Evolutionary conservation across 164 flowering plant genomes (phyloP).

Genomic region (Magnolia kwangsiensis): DNA sequence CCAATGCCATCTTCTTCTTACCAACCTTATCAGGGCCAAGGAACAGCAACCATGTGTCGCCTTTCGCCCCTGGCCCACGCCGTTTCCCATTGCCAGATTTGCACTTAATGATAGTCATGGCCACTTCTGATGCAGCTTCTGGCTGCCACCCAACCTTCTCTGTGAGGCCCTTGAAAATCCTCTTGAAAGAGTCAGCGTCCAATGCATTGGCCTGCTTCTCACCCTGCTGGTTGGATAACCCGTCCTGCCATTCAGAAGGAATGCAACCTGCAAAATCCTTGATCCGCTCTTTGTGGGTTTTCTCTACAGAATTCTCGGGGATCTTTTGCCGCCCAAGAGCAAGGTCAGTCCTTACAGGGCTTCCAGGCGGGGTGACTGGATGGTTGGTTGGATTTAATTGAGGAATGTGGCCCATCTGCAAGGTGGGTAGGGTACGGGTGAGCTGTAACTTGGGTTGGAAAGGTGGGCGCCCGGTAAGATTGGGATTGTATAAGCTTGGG

Average conservation of each 20-base stretch:
- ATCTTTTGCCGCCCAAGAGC: constrained; percentile 56
- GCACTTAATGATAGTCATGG: constrained; percentile 60
- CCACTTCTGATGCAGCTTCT: constrained; percentile 79
- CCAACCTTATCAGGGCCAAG: constrained; percentile 83
- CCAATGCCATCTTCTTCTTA: constrained; percentile 80
- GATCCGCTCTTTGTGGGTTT: constrained; percentile 30
- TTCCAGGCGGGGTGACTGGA: constrained; percentile 35
- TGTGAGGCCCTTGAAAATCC: constrained; percentile 64
- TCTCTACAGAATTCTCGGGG: constrained; percentile 20
- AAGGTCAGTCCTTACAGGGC: constrained; percentile 84
- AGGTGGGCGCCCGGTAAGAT: constrained; percentile 31
- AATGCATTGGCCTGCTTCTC: constrained; percentile 36
- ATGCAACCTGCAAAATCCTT: constrained; percentile 59
- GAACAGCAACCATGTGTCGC: constrained; percentile 79
- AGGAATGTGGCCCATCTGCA: constrained; percentile 36
- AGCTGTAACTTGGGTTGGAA: constrained; percentile 49
- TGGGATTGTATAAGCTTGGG: constrained; percentile 41
- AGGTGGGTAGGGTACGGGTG: constrained; percentile 32
- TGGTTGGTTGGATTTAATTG: constrained; percentile 21
- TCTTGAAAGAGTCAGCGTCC: constrained; percentile 79
- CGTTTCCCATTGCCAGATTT: constrained; percentile 56
- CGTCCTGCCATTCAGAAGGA: constrained; percentile 46
- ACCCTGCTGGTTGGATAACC: constrained; percentile 22
- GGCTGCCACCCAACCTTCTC: constrained; percentile 88
- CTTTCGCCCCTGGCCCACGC: constrained; percentile 50